phyloP scores from a whole-genome alignment of 345 rosid genomes.

The Pistacia atlantica region DNA sequence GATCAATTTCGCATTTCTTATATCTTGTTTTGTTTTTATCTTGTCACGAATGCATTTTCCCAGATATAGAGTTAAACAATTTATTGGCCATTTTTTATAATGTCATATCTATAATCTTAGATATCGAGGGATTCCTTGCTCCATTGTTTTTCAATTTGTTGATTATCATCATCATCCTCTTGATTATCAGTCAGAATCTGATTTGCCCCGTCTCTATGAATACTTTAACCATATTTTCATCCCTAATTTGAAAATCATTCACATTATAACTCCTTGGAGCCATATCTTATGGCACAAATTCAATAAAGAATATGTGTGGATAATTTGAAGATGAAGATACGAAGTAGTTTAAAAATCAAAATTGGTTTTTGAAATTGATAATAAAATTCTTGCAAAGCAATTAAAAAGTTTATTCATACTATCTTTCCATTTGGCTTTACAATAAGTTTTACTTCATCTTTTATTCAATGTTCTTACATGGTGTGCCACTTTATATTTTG shows the following conservation, averaged over 20 bases:
- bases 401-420: not conserved
- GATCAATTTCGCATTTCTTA: conserved; percentile 37
- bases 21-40: conserved; percentile 13
- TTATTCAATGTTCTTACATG: not conserved
- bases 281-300: conserved; percentile 51
- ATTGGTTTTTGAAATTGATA: not conserved
- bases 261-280: conserved; percentile 49
- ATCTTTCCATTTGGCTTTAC: not conserved
- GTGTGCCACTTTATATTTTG: not conserved
- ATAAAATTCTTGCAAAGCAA: not conserved
- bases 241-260: conserved; percentile 40
- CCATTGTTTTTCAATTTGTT: conserved; percentile 46
- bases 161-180: conserved; percentile 48
- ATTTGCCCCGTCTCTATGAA: conserved; percentile 40
- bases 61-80: conserved; percentile 38
- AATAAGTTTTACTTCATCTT: not conserved
- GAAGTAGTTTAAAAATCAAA: not conserved
- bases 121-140: conserved; percentile 36
- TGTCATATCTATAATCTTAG: conserved; percentile 34
- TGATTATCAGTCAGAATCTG: conserved; percentile 36
- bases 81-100: conserved; percentile 36
- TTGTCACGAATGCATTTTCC: conserved; percentile 33
- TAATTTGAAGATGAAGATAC: not conserved
- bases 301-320: conserved; percentile 31
- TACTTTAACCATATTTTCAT: conserved; percentile 29